A percentile compares a stretch with the other conserved stretches of the same genome.
Evolutionary conservation across 768 basidiomycete species (phyloP).

Genomic region (Podaxis sp.): DNA sequence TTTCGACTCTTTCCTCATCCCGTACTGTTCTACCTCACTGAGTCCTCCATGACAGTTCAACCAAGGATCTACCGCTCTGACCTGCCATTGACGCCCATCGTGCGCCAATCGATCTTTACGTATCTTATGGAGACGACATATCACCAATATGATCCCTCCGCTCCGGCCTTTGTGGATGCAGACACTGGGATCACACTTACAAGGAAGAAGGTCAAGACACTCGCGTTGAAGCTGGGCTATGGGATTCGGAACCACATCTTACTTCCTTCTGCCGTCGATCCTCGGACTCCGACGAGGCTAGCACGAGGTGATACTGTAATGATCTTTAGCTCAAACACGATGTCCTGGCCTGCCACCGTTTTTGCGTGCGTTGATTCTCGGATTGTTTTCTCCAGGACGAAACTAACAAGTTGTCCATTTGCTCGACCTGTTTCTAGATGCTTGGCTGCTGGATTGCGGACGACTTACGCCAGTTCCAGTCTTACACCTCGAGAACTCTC

Average conservation of each 20-base stretch:
- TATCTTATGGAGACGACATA: slow-evolving; percentile 22
- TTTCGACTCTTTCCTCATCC: background rate
- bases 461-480: slow-evolving; percentile 17
- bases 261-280: slow-evolving; percentile 4
- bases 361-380: slow-evolving; percentile 16
- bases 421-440: slow-evolving; percentile 10
- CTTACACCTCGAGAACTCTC: slow-evolving; percentile 18
- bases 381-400: too few relatives aligned
- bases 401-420: background rate
- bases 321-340: slow-evolving; percentile 19
- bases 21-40: background rate
- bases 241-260: slow-evolving; percentile 23
- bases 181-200: slow-evolving; percentile 20
- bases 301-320: slow-evolving; percentile 19
- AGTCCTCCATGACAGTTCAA: slow-evolving; percentile 9
- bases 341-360: slow-evolving; percentile 18
- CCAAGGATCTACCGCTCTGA: slow-evolving; percentile 24
- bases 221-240: slow-evolving; percentile 22
- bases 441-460: slow-evolving; percentile 17
- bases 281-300: background rate
- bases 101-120: slow-evolving; percentile 25
- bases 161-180: slow-evolving; percentile 23
- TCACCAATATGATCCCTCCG: slow-evolving; percentile 18
- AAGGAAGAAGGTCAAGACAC: slow-evolving; percentile 20
- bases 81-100: slow-evolving; percentile 20